Base-by-base conservation (phyloP, 345 rosid genomes). In the Pugionium cornutum region DNA sequence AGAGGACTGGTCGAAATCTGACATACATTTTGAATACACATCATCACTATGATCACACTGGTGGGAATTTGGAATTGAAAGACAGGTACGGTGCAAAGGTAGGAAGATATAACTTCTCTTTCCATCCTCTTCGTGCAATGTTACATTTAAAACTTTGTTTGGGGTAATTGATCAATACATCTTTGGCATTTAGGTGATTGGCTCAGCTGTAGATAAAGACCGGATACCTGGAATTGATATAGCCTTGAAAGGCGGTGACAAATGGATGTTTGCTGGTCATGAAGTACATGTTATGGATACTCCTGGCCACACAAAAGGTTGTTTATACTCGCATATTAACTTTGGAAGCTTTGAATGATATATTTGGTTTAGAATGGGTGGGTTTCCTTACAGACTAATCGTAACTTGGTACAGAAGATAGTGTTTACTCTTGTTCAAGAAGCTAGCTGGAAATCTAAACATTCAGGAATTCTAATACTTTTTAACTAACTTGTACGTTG, bases 191-290 rank as follows among this genome's bases (percentile, higher is more conserved):
- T 58, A 92, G 98, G 97, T 94, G 80, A 94, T 94, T 81, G 96
- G 99, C 73, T 80, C 99, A 33, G 86, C 66, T 58, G 44, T 66
- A 45, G 97, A 94, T 79, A 84, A 57, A 70, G 88, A 85, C 18
- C 76, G 96, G 55, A 94, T 94, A 52, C 99, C 99, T 43, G 99
- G 99, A 35, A 90, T 94, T 54, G 99, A 94, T 76, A 90, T 94
- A 56, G 84, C 67, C 58, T 80, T 94, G 68, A 88, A 81, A 58
- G 97, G 84, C 82, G 92, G 92, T 72, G 99, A 94, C 64, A 94
- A 77, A 64, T 94, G 99, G 99, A 94, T 90, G 97, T 94, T 94
- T 77, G 99, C 95, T 39, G 96, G 92, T 59, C 99, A 94, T 77
- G 97, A 90, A 81, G 95, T 81, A 67, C 82, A 73, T 57, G 84